Evolutionary conservation across 1,284 basidiomycete genomes (phyloP).

Genomic region (Naganishia albida): DNA sequence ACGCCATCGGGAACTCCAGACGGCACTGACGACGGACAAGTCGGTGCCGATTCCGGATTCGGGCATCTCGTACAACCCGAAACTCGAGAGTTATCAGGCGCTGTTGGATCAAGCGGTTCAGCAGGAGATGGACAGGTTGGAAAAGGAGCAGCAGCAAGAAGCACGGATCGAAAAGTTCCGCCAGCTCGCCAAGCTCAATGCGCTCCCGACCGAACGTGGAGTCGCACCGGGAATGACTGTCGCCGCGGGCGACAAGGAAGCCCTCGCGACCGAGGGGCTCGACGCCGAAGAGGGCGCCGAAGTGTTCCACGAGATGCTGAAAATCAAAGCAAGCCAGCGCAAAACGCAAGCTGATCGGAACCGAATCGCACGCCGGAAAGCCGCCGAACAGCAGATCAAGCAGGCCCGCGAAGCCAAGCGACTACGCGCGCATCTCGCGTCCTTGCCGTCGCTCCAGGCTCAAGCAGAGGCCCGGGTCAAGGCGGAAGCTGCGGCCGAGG

Average conservation of each 20-base stretch:
- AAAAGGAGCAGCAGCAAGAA: constrained; percentile 62
- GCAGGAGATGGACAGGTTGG: constrained; percentile 64
- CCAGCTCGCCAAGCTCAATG: constrained; percentile 54
- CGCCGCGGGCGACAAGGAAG: constrained; percentile 51
- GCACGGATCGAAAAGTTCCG: constrained; percentile 56
- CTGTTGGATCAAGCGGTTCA: constrained; percentile 72
- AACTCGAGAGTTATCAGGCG: constrained; percentile 70
- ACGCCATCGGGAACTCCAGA: constrained; percentile 38
- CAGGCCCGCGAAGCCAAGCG: constrained; percentile 38
- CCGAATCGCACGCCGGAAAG: constrained; percentile 20
- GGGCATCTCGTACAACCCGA: constrained; percentile 93
- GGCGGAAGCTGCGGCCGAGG: constrained; percentile 35
- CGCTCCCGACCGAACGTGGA: constrained; percentile 43
- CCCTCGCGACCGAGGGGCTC: constrained; percentile 47
- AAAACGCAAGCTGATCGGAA: constrained; percentile 63
- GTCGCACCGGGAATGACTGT: constrained; percentile 64
- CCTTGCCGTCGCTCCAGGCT: constrained; percentile 38
- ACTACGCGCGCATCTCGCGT: constrained; percentile 39
- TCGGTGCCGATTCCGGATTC: constrained; percentile 75
- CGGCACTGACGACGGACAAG: constrained; percentile 36
- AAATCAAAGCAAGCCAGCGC: constrained; percentile 60
- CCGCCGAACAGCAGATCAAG: constrained; percentile 33
- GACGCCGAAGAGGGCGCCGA: constrained; percentile 52
- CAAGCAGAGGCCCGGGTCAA: constrained; percentile 41
- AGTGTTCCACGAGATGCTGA: constrained; percentile 43